phyloP scores from a whole-genome alignment of 2,329 filamentous ascomycete genomes.

The Westerdykella ornata region DNA sequence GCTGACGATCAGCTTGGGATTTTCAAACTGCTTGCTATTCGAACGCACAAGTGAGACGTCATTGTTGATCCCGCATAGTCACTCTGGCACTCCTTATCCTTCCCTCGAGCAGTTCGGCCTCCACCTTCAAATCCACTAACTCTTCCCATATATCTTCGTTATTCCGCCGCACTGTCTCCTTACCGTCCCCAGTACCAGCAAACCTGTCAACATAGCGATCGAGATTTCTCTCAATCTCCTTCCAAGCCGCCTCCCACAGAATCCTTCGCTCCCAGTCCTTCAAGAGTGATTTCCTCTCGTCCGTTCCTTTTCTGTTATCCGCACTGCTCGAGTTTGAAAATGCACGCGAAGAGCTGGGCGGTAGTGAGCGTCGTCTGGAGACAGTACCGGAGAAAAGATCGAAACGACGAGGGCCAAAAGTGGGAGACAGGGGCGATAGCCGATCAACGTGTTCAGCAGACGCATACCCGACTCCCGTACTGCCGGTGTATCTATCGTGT shows the following conservation, averaged over 20 bases:
- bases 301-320: background rate
- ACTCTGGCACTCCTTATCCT: no score
- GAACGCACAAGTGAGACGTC: no score
- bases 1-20: no score
- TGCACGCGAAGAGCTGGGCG: background rate
- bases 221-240: slow-evolving; percentile 8
- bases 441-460: no score
- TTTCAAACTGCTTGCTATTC: no score
- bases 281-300: no score
- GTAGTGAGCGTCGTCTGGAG: slow-evolving; percentile 5
- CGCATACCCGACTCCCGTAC: no score
- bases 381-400: slow-evolving; percentile 7
- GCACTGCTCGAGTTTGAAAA: background rate
- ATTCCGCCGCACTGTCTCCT: background rate
- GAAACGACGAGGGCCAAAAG: slow-evolving; percentile 10
- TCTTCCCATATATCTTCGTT: slow-evolving; percentile 6
- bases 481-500: background rate
- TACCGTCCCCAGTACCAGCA: slow-evolving; percentile 1
- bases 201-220: slow-evolving; percentile 8
- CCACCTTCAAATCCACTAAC: slow-evolving; percentile 4
- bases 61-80: no score
- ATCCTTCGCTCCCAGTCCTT: slow-evolving; percentile 5
- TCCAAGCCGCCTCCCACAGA: slow-evolving; percentile 12
- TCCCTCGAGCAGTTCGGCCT: background rate
- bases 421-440: slow-evolving; percentile 10